A percentile compares a stretch with the other conserved stretches of the same genome.
Conservation (phyloP, 106 monocot species). For the Acanthochlamys bracteata region DNA sequence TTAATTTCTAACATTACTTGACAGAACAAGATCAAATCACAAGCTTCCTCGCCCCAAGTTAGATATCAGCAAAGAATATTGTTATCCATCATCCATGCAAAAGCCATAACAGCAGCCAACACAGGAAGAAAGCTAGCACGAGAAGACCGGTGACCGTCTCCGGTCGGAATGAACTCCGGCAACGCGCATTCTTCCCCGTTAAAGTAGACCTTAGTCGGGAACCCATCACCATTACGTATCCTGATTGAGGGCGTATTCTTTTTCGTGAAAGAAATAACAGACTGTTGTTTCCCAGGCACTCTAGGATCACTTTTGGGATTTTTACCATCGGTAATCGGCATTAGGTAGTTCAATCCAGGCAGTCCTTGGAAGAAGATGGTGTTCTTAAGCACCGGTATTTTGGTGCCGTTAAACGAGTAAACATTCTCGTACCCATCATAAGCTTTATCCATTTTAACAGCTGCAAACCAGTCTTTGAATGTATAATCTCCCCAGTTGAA, state of each 20-base stretch:
- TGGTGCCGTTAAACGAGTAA: slow-evolving; percentile 82
- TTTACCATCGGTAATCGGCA: slow-evolving; percentile 36
- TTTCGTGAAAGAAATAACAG: slow-evolving; percentile 62
- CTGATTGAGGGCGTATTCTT: slow-evolving; percentile 40
- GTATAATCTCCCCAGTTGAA: slow-evolving; percentile 73
- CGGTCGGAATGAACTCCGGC: slow-evolving; percentile 37
- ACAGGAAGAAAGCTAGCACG: slow-evolving; percentile 2
- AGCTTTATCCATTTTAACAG: slow-evolving; percentile 23
- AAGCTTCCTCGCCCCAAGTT: no score
- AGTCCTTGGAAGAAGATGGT: slow-evolving; percentile 56
- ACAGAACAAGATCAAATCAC: no score
- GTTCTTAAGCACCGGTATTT: slow-evolving; percentile 23
- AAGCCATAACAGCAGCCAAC: not conserved
- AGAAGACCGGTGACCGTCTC: slow-evolving; percentile 1
- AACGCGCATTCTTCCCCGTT: slow-evolving; percentile 91
- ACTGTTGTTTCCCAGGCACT: slow-evolving; percentile 69
- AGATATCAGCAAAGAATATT: no score
- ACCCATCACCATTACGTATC: slow-evolving; percentile 57
- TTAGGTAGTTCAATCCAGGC: slow-evolving; percentile 43
- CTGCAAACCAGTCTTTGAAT: slow-evolving; percentile 64
- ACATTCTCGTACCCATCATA: slow-evolving; percentile 29
- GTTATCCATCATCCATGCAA: not conserved
- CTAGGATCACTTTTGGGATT: slow-evolving; percentile 21
- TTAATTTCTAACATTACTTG: no score
- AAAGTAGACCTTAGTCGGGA: slow-evolving; percentile 70